Evolutionary conservation across 768 basidiomycete species (phyloP).

Genomic region (Galerina marginata): DNA sequence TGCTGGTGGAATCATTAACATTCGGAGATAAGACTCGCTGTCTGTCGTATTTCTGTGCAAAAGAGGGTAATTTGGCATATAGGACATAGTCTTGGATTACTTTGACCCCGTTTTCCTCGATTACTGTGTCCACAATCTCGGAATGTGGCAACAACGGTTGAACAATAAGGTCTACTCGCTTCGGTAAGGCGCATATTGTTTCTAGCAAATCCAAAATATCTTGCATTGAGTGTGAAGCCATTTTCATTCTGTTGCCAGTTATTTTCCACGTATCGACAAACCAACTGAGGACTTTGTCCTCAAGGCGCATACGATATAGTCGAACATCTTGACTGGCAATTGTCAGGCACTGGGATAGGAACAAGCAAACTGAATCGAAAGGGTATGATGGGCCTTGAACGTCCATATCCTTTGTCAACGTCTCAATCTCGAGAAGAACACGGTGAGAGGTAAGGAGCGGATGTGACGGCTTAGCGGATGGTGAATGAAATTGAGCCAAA

Average conservation of each 20-base stretch:
- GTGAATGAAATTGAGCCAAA: conserved; percentile 41
- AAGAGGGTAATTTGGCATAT: conserved; percentile 63
- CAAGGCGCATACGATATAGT: conserved; percentile 83
- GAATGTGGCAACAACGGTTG: conserved; percentile 73
- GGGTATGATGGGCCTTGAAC: conserved; percentile 90
- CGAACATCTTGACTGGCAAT: conserved; percentile 82
- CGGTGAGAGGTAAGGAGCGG: conserved; percentile 57
- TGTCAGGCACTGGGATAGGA: conserved; percentile 71
- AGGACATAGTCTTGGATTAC: conserved; percentile 77
- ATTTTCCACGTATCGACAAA: conserved; percentile 73
- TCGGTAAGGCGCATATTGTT: conserved; percentile 62
- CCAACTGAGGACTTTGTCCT: conserved; percentile 87
- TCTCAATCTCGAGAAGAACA: conserved; percentile 76
- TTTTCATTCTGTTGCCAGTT: conserved; percentile 38
- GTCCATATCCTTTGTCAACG: conserved; percentile 80
- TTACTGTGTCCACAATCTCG: conserved; percentile 61
- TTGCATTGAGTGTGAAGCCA: conserved; percentile 57
- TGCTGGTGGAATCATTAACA: not conserved
- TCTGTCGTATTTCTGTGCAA: not conserved
- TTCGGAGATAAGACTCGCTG: not conserved
- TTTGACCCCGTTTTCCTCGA: conserved; percentile 60
- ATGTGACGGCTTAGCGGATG: conserved; percentile 22
- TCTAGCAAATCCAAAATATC: conserved; percentile 72
- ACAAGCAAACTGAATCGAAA: conserved; percentile 88
- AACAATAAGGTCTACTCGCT: conserved; percentile 49